phyloP scores from a whole-genome alignment of 495 filamentous ascomycete genomes.

The Pseudotulostoma volvatum region DNA sequence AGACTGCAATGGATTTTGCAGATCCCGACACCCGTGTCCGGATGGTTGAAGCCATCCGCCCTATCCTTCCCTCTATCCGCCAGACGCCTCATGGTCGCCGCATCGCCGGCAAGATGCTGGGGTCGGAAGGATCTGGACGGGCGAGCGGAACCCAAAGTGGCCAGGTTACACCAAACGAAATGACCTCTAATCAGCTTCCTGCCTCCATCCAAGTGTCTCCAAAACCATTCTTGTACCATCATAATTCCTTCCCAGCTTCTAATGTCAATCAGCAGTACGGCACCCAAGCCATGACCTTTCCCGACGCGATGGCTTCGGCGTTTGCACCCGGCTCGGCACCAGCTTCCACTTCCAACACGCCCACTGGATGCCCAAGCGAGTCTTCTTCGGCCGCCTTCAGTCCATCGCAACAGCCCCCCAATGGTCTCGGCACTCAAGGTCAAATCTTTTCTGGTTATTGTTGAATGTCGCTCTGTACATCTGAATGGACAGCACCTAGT shows the following conservation, averaged over 20 bases:
- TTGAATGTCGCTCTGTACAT: conserved; percentile 1
- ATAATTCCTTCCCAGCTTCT: conserved; percentile 11
- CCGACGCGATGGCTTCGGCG: conserved; percentile 1
- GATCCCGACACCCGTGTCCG: conserved; percentile 50
- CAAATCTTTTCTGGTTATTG: conserved; percentile 9
- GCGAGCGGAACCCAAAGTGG: conserved; percentile 20
- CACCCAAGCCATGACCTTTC: conserved; percentile 5
- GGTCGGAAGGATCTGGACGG: conserved; percentile 21
- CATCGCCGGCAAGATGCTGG: conserved; percentile 67
- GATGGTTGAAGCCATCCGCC: conserved; percentile 70
- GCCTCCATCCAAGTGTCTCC: conserved; percentile 16
- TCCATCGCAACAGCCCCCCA: conserved; percentile 12
- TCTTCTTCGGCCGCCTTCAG: conserved; percentile 14
- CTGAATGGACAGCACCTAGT: conserved; percentile 1
- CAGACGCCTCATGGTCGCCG: conserved; percentile 86
- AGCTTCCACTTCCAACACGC: conserved; percentile 17
- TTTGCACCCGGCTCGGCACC: conserved; percentile 16
- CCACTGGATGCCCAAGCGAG: conserved; percentile 17
- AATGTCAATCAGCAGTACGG: conserved; percentile 13
- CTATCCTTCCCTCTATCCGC: conserved; percentile 63
- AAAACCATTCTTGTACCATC: conserved; percentile 20
- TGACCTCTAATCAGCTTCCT: conserved; percentile 19
- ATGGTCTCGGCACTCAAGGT: conserved; percentile 14
- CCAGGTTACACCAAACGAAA: conserved; percentile 25
- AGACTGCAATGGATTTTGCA: conserved; percentile 83